Conservation (phyloP, 495 filamentous ascomycete genomes). For the Peziza echinospora region DNA sequence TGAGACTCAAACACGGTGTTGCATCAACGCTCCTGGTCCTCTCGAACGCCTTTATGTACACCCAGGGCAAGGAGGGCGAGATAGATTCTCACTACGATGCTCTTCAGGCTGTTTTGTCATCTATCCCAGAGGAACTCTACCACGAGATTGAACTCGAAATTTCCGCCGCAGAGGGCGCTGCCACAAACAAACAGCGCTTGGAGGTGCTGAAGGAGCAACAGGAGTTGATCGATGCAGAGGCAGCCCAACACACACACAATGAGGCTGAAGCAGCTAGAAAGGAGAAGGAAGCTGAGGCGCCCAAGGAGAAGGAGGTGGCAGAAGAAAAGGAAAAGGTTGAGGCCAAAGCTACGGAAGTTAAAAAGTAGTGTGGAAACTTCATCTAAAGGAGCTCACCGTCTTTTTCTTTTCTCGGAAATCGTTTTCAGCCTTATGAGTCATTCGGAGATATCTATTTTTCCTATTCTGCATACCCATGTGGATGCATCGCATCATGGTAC, state of each 20-base stretch:
- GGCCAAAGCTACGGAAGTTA: background rate
- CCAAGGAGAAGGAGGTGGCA: background rate
- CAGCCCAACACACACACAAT: constrained; percentile 68
- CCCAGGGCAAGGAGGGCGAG: constrained; percentile 61
- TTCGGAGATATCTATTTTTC: no score
- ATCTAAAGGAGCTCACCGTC: no score
- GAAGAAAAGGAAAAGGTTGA: background rate
- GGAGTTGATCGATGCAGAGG: constrained; percentile 93
- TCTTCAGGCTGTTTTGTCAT: constrained; percentile 71
- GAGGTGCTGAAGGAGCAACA: constrained; percentile 98
- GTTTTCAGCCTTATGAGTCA: no score
- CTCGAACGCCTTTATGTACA: constrained; percentile 93
- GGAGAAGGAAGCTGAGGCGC: background rate
- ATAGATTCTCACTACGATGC: constrained; percentile 84
- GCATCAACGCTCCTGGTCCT: constrained; percentile 88
- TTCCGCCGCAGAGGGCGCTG: constrained; percentile 86
- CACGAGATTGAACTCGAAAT: constrained; percentile 99
- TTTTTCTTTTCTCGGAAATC: no score
- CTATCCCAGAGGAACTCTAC: constrained; percentile 94
- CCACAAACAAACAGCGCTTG: constrained; percentile 97
- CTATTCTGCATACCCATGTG: no score
- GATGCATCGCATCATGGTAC: no score
- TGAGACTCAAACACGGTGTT: constrained; percentile 77
- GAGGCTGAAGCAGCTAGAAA: no score
- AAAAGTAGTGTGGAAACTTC: no score